Percentiles rank a stretch among this genome's conserved stretches.
phyloP scores from a whole-genome alignment of 2,329 filamentous ascomycete species.

The Diaporthe helianthi region DNA sequence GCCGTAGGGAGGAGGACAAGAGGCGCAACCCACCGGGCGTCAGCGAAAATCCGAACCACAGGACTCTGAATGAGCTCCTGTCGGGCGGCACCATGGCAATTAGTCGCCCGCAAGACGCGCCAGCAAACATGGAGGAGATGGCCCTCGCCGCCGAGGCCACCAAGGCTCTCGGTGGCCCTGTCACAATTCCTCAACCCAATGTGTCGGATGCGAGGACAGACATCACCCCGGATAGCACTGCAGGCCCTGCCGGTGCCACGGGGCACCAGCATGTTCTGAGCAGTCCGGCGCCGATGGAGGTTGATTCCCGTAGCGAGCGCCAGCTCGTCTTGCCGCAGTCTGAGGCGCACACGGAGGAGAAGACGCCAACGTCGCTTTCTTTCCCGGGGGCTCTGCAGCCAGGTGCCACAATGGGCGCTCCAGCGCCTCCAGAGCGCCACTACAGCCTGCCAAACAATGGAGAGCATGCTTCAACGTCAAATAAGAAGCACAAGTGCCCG shows the following conservation, averaged over 20 bases:
- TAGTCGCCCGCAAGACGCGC: constrained; percentile 63
- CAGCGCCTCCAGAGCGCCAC: constrained; percentile 52
- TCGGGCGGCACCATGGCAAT: constrained; percentile 59
- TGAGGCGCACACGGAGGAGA: constrained; percentile 59
- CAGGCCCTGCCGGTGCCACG: constrained; percentile 43
- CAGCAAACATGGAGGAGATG: constrained; percentile 39
- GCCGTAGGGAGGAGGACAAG: constrained; percentile 54
- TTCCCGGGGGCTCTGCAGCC: constrained; percentile 61
- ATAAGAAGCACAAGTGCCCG: constrained; percentile 93
- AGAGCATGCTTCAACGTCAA: constrained; percentile 67
- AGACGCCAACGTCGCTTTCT: constrained; percentile 58
- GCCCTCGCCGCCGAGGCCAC: constrained; percentile 38
- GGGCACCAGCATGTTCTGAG: constrained; percentile 49
- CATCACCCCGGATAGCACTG: constrained; percentile 52
- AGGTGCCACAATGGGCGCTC: constrained; percentile 50
- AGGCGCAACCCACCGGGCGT: constrained; percentile 51
- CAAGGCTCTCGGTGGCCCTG: constrained; percentile 44
- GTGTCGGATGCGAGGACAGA: constrained; percentile 48
- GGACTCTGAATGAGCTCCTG: constrained; percentile 60
- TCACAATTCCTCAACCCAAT: constrained; percentile 42
- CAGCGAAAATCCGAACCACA: constrained; percentile 62
- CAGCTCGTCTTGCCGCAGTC: constrained; percentile 48
- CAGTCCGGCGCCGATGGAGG: constrained; percentile 62
- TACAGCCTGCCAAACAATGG: constrained; percentile 62
- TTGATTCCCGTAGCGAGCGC: constrained; percentile 53